phyloP scores from a whole-genome alignment of 257 asterid species.

The Capsicum baccatum region DNA sequence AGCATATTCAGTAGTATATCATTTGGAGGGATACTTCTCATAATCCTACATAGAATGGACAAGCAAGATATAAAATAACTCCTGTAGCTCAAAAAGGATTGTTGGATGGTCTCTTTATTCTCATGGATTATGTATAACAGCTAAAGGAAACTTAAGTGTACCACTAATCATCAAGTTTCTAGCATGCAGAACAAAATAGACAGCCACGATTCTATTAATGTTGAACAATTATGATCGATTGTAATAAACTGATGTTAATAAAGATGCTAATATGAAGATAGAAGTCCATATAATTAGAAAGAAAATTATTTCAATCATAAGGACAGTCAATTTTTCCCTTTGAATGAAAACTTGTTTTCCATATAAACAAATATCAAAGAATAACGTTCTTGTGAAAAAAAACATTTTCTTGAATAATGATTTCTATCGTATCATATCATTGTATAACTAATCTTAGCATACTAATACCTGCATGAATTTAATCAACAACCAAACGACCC shows the following conservation, averaged over 20 bases:
- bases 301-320: neutral
- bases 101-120: too few relatives aligned
- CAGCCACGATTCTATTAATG: neutral
- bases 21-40: neutral
- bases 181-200: neutral
- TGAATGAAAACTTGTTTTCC: neutral
- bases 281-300: too few relatives aligned
- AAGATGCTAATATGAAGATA: neutral
- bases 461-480: neutral
- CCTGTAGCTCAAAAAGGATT: too few relatives aligned
- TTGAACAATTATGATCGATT: neutral
- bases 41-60: too few relatives aligned
- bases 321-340: neutral
- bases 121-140: too few relatives aligned
- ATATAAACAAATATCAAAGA: neutral
- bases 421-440: neutral
- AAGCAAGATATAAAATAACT: too few relatives aligned
- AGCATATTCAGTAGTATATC: neutral
- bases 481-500: neutral
- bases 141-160: neutral
- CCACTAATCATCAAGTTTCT: neutral
- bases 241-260: neutral
- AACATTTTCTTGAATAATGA: neutral
- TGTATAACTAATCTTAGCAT: too few relatives aligned
- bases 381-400: neutral